phyloP scores from a whole-genome alignment of 164 flowering plant genomes.

The Berberis thunbergii region DNA sequence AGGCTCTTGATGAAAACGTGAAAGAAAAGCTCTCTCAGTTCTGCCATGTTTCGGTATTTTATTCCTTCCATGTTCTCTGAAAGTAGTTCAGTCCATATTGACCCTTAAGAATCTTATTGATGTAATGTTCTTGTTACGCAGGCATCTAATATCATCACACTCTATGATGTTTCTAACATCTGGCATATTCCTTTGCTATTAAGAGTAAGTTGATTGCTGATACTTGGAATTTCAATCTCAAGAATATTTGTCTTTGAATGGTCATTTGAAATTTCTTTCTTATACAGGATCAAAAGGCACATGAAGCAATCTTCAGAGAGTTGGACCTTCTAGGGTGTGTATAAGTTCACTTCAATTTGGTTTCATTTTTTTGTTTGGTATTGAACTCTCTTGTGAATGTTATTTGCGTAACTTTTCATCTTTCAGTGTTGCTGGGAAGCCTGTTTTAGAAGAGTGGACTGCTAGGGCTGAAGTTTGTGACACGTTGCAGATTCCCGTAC shows the following conservation, averaged over 20 bases:
- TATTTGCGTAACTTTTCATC: neutral
- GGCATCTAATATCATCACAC: slow-evolving; percentile 60
- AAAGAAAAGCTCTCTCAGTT: slow-evolving; percentile 77
- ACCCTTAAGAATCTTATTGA: neutral
- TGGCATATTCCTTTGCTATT: slow-evolving; percentile 82
- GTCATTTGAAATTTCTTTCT: neutral
- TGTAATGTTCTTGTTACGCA: slow-evolving; percentile 17
- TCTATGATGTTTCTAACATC: slow-evolving; percentile 78
- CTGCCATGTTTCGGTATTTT: slow-evolving; percentile 85
- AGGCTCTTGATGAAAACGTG: slow-evolving; percentile 77
- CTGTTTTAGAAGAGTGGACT: slow-evolving; percentile 72
- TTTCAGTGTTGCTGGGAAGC: slow-evolving; percentile 47
- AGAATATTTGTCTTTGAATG: neutral
- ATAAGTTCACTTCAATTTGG: slow-evolving; percentile 5
- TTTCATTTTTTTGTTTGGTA: neutral
- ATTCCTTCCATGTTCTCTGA: neutral
- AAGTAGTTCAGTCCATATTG: neutral
- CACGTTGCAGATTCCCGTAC: slow-evolving; percentile 54
- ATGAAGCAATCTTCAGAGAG: slow-evolving; percentile 77
- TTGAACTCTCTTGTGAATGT: neutral
- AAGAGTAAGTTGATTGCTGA: slow-evolving; percentile 40
- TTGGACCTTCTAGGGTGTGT: slow-evolving; percentile 76
- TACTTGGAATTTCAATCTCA: neutral
- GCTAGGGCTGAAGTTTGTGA: slow-evolving; percentile 56
- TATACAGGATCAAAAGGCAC: slow-evolving; percentile 84